phyloP scores from a whole-genome alignment of 768 basidiomycete species.

The Mycena sanguinolenta region DNA sequence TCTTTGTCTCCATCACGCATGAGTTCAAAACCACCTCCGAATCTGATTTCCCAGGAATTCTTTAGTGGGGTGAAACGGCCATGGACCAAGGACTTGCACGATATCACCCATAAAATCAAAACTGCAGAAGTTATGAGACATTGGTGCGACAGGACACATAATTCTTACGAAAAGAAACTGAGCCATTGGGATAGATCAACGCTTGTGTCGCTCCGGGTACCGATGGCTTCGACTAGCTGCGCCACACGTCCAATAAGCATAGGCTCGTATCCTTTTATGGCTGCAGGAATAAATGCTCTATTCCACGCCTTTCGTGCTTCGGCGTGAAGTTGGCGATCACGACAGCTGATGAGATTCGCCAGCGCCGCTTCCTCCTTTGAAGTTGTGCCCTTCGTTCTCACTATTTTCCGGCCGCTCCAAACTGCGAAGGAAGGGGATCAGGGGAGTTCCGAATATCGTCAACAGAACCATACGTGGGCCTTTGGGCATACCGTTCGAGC shows the following conservation, averaged over 20 bases:
- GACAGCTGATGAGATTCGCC: too few species aligned
- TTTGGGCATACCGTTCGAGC: slow-evolving; percentile 56
- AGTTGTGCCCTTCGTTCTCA: too few species aligned
- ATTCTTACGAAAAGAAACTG: slow-evolving; percentile 26
- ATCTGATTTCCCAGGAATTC: neutral
- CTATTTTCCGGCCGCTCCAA: too few species aligned
- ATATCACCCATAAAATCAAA: slow-evolving; percentile 34
- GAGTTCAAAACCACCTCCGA: slow-evolving; percentile 32
- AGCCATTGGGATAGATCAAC: slow-evolving; percentile 26
- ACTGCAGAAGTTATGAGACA: too few species aligned
- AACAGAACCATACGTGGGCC: slow-evolving; percentile 48
- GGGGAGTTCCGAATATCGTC: neutral
- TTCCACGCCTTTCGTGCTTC: slow-evolving; percentile 21
- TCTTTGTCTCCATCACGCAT: slow-evolving; percentile 27
- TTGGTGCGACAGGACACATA: too few species aligned
- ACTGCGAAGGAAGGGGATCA: neutral
- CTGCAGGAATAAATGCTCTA: slow-evolving; percentile 9
- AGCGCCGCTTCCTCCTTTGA: too few species aligned
- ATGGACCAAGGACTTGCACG: neutral
- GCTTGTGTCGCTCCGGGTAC: neutral
- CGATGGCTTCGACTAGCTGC: slow-evolving; percentile 23
- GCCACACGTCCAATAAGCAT: slow-evolving; percentile 20
- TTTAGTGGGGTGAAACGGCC: neutral
- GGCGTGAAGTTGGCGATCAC: too few species aligned
- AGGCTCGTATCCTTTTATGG: slow-evolving; percentile 27